Evolutionary conservation across 257 asterid species (phyloP), one percentile per base, ranked within the genome.

Genomic region (Paulownia fortunei): DNA sequence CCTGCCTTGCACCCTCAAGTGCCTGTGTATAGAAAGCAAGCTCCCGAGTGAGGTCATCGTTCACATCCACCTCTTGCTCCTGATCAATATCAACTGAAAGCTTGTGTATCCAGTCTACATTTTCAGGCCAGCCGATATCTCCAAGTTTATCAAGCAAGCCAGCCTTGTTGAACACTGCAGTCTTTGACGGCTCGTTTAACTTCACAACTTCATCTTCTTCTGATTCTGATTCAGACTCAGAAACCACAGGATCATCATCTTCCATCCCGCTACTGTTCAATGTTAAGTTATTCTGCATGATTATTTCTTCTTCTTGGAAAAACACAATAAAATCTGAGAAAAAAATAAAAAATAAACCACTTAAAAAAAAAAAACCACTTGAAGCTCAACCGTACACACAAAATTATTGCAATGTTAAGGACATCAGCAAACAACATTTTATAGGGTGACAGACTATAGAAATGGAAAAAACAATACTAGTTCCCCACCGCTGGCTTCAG

Each of bases 21-120:
- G 92, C 99, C 60, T 96, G 99, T 0, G 92, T 93, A 73, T 88
- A 92, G 83, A 96, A 96, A 54, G 96, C 90, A 24, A 92, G 90
- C 77, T 96, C 99, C 46, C 98, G 87, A 0, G 79, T 85, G 72
- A 92, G 83, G 80, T 93, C 98, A 69, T 96, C 98, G 19, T 96
- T 90, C 82, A 89, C 96, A 65, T 92, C 93, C 66, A 93, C 87
- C 69, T 87, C 91, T 82, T 90, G 89, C 37, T 88, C 96, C 75
- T 86, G 87, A 18, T 81, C 79, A 8, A 92, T 81, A 73, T 86
- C 91, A 39, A 94, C 3, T 0, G 97, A 79, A 41, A 96, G 94
- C 80, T 83, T 96, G 65, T 93, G 96, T 16, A 79, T 84, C 97
- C 98, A 96, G 58, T 90, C 96, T 19, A 88, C 83, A 21, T 81